Evolutionary conservation across 345 rosid genomes (phyloP), one percentile per base, ranked within the genome.

Genomic region (Alliaria petiolata): DNA sequence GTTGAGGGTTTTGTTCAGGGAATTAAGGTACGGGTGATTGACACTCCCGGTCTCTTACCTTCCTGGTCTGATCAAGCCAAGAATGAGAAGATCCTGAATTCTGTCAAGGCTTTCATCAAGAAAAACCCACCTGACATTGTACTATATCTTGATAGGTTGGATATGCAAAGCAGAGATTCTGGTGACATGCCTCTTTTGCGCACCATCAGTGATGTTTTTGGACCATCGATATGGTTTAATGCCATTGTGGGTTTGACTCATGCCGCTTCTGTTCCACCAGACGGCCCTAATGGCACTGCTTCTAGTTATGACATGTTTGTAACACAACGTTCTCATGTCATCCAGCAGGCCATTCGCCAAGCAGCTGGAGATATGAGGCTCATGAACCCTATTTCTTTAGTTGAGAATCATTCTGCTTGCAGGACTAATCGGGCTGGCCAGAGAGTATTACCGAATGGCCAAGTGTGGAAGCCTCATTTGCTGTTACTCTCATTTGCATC

Each of bases 301-400:
- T 88, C 97, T 45, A 88, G 96, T 80, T 95, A 95, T 72, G 99
- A 95, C 44, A 86, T 92, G 96, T 95, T 92, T 86, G 98, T 95
- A 62, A 92, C 99, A 30, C 98, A 95, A 50, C 90, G 98, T 20
- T 85, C 97, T 26, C 98, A 92, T 79, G 93, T 87, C 62, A 95
- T 95, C 54, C 99, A 92, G 81, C 96, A 88, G 73, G 97, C 98
- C 28, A 95, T 95, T 76, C 97, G 99, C 40, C 96, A 88, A 80
- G 98, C 99, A 57, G 98, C 99, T 53, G 99, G 99, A 66, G 98
- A 95, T 76, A 92, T 95, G 99, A 82, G 98, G 74, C 89, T 95
- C 20, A 92, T 95, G 99, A 95, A 95, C 80, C 99, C 98, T 35
- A 90, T 95, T 75, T 95, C 93, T 28, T 81, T 95, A 80, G 98